phyloP scores from a whole-genome alignment of 129 eudicot species.

The Centrapalus pauciflorus region DNA sequence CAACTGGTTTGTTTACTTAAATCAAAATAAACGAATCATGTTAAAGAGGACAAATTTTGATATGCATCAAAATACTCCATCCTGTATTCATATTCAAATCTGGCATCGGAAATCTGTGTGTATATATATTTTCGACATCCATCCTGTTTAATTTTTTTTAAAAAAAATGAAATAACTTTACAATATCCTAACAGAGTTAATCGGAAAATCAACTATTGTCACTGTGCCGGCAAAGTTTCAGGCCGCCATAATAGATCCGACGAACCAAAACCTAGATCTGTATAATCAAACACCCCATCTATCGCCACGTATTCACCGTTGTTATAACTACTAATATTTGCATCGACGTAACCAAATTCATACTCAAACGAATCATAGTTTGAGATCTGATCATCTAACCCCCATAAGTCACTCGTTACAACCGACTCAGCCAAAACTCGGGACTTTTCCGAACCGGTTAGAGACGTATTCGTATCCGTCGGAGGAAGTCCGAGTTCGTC shows the following conservation, averaged over 20 bases:
- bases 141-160: not conserved
- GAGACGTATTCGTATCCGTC: conserved; percentile 15
- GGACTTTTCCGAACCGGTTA: conserved; percentile 17
- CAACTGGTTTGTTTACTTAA: too few relatives aligned
- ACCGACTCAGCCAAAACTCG: conserved; percentile 47
- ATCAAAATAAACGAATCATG: too few relatives aligned
- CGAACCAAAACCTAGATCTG: conserved; percentile 69
- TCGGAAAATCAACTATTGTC: conserved; percentile 7
- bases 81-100: not conserved
- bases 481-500: conserved; percentile 67
- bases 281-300: conserved; percentile 77
- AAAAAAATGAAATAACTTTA: conserved; percentile 23
- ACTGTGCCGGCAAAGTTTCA: conserved; percentile 59
- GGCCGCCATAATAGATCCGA: conserved; percentile 54
- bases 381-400: conserved; percentile 41
- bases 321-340: not conserved
- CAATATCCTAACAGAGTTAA: conserved; percentile 14
- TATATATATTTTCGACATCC: not conserved
- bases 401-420: conserved; percentile 62
- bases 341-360: conserved; percentile 31
- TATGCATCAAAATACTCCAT: not conserved
- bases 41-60: too few relatives aligned
- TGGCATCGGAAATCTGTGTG: not conserved
- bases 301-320: conserved; percentile 53
- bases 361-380: conserved; percentile 55